These are phyloP conservation scores for Beauveria rudraprayagi DNA, from an alignment of 2,329 filamentous ascomycete species.

Conservation along the genomic window DNA sequence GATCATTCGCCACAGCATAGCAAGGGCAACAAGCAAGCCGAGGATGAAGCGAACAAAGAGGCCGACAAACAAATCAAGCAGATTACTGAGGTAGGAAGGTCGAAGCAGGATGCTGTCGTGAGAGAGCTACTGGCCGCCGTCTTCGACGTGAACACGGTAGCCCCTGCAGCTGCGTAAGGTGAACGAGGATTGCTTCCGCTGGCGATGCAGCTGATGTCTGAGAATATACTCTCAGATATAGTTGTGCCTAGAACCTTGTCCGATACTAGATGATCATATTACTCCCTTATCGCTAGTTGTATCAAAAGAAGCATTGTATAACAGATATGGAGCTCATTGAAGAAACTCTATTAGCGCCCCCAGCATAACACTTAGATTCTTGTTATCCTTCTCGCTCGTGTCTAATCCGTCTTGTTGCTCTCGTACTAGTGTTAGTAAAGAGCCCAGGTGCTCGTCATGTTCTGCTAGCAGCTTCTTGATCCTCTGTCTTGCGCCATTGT, in stretches of 20 bases:
- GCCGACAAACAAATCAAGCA: conserved; percentile 76
- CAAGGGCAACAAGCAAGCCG: conserved; percentile 75
- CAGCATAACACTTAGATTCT: conserved; percentile 50
- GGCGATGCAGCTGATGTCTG: neutral
- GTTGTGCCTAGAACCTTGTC: neutral
- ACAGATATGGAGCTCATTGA: conserved; percentile 15
- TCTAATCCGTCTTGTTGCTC: conserved; percentile 48
- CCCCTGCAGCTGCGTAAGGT: conserved; percentile 25
- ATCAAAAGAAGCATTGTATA: neutral
- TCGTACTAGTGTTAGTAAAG: conserved; percentile 60
- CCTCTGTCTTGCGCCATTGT: conserved; percentile 61
- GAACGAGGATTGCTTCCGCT: neutral
- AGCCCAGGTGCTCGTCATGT: conserved; percentile 54
- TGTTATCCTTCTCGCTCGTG: conserved; percentile 49
- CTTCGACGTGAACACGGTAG: conserved; percentile 68
- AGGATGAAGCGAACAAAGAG: conserved; percentile 70
- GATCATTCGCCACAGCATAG: conserved; percentile 59
- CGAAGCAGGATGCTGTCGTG: conserved; percentile 71
- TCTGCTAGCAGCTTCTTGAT: conserved; percentile 59
- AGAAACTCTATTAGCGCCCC: conserved; percentile 44
- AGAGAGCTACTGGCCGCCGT: conserved; percentile 80
- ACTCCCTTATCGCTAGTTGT: neutral
- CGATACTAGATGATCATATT: conserved; percentile 3
- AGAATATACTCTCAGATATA: neutral
- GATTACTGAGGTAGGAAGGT: conserved; percentile 69